Base-by-base conservation (phyloP, 1,284 basidiomycete species). In the Calocybe gambosa region DNA sequence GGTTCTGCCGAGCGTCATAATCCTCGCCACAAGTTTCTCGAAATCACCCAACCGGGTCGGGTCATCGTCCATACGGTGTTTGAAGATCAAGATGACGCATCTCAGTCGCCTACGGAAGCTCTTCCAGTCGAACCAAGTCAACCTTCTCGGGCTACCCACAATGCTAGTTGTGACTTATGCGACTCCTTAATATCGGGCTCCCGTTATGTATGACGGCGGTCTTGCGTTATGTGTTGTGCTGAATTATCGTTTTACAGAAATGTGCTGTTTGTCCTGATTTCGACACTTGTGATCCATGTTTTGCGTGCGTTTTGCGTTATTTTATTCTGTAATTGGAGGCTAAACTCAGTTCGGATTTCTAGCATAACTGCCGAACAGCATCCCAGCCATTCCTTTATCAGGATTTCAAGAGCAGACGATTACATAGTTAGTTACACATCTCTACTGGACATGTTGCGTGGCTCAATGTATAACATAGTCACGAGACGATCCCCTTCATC, bases 321-420 rank as follows among this genome's bases (percentile, higher is more conserved):
- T 9, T 5, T 29, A 3, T 37, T 26, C 45, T 25, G 20, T 5
- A n/a, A 23, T 13, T 16, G 40, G 39, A 23, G 20, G 39, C 6
- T 41, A 19, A 7, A 18, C 40, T 47, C 43, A 49, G 38, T 38
- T 36, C 21, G 29, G 45, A 40, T 45, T 38, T 40, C 8, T 42
- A 82, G 75, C 48, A 85, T 93, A 50, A 78, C 77, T 0, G 54
- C 64, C 6, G 78, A 82, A 50, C 84, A 88, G 42, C 91, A 94
- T 61, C 90, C 90, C 1, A 59, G 63, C 20, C 91, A 94, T 61
- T 70, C 76, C 5, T 93, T 93, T 59, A 82, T 87, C 25, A 82
- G 76, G 60, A 65, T 93, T 9, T 63, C 64, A 46, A 74, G 74
- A 29, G 65, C 72, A 1, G 69, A 74, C 19, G 79, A 86, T 55